phyloP scores from a whole-genome alignment of 345 rosid species.

The Eucalyptus pauciflora region DNA sequence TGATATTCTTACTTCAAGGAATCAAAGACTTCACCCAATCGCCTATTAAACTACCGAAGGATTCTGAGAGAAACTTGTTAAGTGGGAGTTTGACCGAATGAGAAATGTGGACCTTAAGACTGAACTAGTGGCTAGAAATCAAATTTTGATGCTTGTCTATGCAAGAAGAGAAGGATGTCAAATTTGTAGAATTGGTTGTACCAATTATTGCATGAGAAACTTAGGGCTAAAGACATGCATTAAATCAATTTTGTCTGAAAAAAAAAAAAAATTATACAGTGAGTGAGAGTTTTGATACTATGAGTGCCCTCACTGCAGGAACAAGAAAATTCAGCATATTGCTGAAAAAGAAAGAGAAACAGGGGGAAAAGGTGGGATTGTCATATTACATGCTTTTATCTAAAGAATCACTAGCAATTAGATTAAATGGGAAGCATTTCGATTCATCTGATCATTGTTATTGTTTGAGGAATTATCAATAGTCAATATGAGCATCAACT shows the following conservation, averaged over 20 bases:
- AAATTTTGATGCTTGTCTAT: neutral
- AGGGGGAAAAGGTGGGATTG: neutral
- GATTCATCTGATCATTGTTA: neutral
- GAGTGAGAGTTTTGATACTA: neutral
- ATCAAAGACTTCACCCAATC: neutral
- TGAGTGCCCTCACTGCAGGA: neutral
- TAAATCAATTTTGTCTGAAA: neutral
- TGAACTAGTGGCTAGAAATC: neutral
- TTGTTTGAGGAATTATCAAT: neutral
- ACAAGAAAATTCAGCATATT: neutral
- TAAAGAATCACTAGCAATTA: neutral
- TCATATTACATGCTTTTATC: neutral
- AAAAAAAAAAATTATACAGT: no score
- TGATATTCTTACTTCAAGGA: neutral
- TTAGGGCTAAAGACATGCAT: neutral
- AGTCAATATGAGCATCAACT: neutral
- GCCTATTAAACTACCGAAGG: neutral
- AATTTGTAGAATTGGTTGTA: neutral
- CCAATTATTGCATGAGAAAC: neutral
- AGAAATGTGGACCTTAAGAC: neutral
- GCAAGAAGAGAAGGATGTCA: neutral
- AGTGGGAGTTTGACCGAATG: neutral
- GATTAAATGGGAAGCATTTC: neutral
- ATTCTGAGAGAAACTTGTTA: neutral
- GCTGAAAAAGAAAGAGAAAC: neutral